These are phyloP conservation scores for Bryoerythrophyllum caledonicum DNA, from an alignment of 225 moss, liverwort and hornwort genomes.

Conservation along the genomic window DNA sequence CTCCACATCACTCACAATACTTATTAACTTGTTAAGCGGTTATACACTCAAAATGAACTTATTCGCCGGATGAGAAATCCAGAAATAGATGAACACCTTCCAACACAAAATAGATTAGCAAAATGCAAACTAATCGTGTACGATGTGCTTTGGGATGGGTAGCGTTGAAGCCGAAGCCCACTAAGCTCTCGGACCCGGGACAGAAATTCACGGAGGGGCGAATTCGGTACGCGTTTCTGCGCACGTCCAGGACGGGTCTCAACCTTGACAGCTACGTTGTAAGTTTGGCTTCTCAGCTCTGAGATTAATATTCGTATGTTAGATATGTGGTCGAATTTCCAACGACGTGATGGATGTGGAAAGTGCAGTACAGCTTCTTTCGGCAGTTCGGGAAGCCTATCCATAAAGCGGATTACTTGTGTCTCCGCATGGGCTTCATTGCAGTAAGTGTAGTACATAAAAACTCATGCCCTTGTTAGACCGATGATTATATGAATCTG, in stretches of 20 bases:
- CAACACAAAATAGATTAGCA: no score
- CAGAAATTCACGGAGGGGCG: slow-evolving; percentile 27
- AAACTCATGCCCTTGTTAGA: not conserved
- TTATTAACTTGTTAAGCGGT: no score
- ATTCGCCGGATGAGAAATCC: no score
- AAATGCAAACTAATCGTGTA: no score
- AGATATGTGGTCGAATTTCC: not conserved
- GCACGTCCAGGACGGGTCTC: slow-evolving; percentile 37
- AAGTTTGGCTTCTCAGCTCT: slow-evolving; percentile 10
- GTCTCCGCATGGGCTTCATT: slow-evolving; percentile 70
- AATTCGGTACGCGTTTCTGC: slow-evolving; percentile 38
- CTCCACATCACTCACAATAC: no score
- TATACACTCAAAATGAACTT: no score
- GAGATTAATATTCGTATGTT: not conserved
- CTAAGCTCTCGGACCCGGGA: slow-evolving; percentile 14
- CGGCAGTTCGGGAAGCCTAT: slow-evolving; percentile 70
- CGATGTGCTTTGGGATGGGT: no score
- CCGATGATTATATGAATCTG: no score
- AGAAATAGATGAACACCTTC: no score
- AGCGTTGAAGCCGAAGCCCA: slow-evolving; percentile 26
- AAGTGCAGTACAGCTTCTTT: slow-evolving; percentile 76
- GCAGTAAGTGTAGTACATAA: slow-evolving; percentile 40
- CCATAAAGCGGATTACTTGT: slow-evolving; percentile 66
- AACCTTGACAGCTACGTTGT: slow-evolving; percentile 49
- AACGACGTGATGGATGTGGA: not conserved